Evolutionary conservation across 2,329 filamentous ascomycete genomes (phyloP).

Genomic region (Fusarium albosuccineum): DNA sequence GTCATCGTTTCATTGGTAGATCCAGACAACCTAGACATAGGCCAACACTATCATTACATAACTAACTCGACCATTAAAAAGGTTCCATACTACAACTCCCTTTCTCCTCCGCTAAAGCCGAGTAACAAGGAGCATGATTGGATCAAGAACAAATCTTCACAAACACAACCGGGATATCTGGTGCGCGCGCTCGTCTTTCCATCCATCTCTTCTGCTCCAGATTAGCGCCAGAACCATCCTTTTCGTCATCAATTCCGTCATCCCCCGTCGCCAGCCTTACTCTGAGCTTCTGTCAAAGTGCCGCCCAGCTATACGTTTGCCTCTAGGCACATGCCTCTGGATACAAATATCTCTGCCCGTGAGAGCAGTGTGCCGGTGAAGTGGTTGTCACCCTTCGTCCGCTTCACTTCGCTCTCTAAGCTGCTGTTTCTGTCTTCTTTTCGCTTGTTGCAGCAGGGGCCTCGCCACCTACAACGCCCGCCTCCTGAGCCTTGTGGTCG

Average conservation of each 20-base stretch:
- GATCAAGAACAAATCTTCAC: conserved; percentile 1
- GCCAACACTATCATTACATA: conserved; percentile 11
- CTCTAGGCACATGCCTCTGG: conserved; percentile 22
- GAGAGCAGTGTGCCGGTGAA: conserved; percentile 3
- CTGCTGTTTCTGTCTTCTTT: conserved; percentile 38
- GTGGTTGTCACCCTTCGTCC: conserved; percentile 25
- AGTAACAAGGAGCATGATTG: background rate
- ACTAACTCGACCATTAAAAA: conserved; percentile 12
- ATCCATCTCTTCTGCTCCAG: conserved; percentile 22
- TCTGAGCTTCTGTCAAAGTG: conserved; percentile 21
- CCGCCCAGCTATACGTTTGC: conserved; percentile 17
- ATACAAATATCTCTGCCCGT: conserved; percentile 29
- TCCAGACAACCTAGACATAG: conserved; percentile 12
- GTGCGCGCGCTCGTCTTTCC: conserved; percentile 18
- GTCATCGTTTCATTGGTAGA: conserved; percentile 7
- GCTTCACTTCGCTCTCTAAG: conserved; percentile 38
- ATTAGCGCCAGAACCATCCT: conserved; percentile 23
- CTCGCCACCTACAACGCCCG: conserved; percentile 57
- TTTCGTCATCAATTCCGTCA: conserved; percentile 3
- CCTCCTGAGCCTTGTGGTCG: conserved; percentile 60
- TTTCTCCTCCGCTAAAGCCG: conserved; percentile 4
- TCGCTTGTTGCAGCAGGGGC: conserved; percentile 37
- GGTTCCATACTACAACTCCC: conserved; percentile 15
- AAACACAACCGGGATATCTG: conserved; percentile 9
- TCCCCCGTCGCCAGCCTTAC: conserved; percentile 31